Percentiles rank a stretch among this genome's conserved stretches.
These are phyloP conservation scores for Raphanus sativus DNA, from an alignment of 345 rosid genomes.

Conservation along the genomic window DNA sequence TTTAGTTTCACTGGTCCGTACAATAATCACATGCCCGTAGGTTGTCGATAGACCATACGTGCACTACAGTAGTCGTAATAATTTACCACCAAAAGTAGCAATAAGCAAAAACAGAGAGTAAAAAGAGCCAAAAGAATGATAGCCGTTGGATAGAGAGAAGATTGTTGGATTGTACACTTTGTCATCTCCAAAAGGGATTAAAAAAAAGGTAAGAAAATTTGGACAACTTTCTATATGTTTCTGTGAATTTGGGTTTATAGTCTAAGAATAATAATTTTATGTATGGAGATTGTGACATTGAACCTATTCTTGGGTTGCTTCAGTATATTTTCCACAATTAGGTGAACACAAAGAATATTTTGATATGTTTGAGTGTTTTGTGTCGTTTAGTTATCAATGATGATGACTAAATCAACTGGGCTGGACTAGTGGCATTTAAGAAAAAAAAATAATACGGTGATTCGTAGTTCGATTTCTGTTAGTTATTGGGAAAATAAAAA, in stretches of 20 bases:
- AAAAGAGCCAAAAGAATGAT: constrained; percentile 29
- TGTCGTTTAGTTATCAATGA: not conserved
- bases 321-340: constrained; percentile 20
- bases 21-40: constrained; percentile 15
- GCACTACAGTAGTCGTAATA: constrained; percentile 16
- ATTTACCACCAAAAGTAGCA: constrained; percentile 14
- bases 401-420: not conserved
- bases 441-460: too few species aligned
- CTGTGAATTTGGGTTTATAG: not conserved
- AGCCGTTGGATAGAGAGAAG: constrained; percentile 31
- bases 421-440: too few species aligned
- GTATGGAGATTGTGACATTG: not conserved
- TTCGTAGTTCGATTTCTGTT: too few species aligned
- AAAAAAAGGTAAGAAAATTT: constrained; percentile 10
- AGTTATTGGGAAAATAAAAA: too few species aligned
- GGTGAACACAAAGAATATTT: constrained; percentile 22
- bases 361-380: constrained; percentile 8
- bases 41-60: constrained; percentile 28
- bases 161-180: constrained; percentile 21
- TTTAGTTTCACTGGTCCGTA: constrained; percentile 2
- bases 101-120: not conserved
- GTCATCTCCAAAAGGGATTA: constrained; percentile 5
- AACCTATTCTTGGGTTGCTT: constrained; percentile 11
- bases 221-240: constrained; percentile 19
- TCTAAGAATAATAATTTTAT: not conserved